Conservation (phyloP, 257 asterid species). For the Scutellaria minor region DNA sequence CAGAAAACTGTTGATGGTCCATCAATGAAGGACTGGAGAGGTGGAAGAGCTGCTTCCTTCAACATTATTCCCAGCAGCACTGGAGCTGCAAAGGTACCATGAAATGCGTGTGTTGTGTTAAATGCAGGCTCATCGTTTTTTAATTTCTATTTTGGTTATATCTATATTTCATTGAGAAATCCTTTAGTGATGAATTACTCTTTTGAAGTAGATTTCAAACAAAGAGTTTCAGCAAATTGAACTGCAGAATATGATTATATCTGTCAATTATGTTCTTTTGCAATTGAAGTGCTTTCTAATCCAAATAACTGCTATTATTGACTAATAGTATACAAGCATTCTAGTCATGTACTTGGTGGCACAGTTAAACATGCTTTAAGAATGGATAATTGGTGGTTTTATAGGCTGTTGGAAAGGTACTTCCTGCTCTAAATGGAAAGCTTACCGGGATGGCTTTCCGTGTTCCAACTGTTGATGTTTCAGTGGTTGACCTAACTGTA, state of each 20-base stretch:
- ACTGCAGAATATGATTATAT: background rate
- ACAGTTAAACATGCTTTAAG: too few species aligned
- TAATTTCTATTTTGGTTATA: background rate
- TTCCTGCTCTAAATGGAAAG: conserved; percentile 68
- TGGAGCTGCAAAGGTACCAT: conserved; percentile 54
- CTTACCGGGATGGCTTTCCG: conserved; percentile 76
- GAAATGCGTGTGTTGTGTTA: background rate
- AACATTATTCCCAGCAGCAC: conserved; percentile 58
- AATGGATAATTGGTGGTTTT: background rate
- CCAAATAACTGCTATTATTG: background rate
- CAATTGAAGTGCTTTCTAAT: conserved; percentile 7
- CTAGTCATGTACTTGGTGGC: background rate
- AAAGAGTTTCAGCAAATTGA: background rate
- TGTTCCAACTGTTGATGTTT: conserved; percentile 67
- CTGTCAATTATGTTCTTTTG: background rate
- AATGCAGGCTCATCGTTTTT: conserved; percentile 15
- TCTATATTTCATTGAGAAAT: background rate
- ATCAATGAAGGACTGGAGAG: conserved; percentile 59
- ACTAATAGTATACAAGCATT: background rate
- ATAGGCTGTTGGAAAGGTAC: conserved; percentile 67
- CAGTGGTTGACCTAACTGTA: conserved; percentile 62
- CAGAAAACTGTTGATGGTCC: conserved; percentile 65
- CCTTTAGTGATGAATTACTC: background rate
- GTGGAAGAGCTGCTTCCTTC: conserved; percentile 56
- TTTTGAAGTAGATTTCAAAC: background rate